Evolutionary conservation across 1,284 basidiomycete genomes (phyloP), one percentile per base, ranked within the genome.

Genomic region (Tylopilus sp.): DNA sequence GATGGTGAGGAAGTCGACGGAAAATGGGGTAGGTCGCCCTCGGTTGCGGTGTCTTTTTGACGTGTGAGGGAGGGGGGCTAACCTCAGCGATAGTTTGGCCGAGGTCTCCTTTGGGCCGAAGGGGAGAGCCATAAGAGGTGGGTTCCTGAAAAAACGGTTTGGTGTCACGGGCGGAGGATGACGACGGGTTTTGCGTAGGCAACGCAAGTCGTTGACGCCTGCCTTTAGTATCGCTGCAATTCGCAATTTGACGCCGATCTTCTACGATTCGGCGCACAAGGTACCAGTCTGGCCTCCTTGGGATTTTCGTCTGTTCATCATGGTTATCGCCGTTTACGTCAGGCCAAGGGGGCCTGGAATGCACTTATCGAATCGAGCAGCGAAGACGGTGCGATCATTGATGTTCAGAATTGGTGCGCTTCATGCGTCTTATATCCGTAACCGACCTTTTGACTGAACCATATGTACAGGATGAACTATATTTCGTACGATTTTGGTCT

Each of bases 311-410:
- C n/a, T n/a, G n/a, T n/a, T n/a, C n/a, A 26, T 26, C 25, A 26
- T 8, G 8, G 4, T 1, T 11, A 7, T 16, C 2, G 6, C n/a
- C 13, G n/a, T 29, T 23, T 3, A 8, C 6, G 18, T 23, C 7
- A 58, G 58, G 78, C 59, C 74, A 55, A 80, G 74, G 64, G 57
- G 54, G 61, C 62, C 4, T 84, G 81, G 81, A 76, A 82, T 25
- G 53, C 63, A 12, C 58, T 72, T 16, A 55, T 82, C 0, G 73
- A 76, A 26, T 59, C 70, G 0, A 58, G 53, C 6, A 69, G 63
- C 34, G 62, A 62, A 4, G 58, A 56, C 0, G 23, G 45, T 21
- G 40, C 49, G 0, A 50, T 76, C 13, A 78, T 83, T 19, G 78
- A 84, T 19, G 78, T 84, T 3, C 75, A 83, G 26, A 51, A 15